Evolutionary conservation across 192 early-diverging fungal species (phyloP).

Genomic region (Globomyces pollinis-pini): DNA sequence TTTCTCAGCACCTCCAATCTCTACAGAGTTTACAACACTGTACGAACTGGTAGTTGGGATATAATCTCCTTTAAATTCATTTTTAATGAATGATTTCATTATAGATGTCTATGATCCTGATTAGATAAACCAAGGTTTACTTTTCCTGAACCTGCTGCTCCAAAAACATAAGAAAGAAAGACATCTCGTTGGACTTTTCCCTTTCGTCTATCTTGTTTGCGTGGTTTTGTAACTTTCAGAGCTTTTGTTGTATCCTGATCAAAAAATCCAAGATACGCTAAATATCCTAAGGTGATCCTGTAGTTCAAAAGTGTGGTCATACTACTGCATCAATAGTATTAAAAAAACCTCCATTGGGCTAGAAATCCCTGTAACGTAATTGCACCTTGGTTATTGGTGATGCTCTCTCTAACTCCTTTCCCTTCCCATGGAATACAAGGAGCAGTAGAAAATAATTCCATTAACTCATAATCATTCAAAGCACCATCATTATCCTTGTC

Average conservation of each 20-base stretch:
- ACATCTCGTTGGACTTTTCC: slow-evolving; percentile 83
- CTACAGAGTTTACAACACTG: slow-evolving; percentile 88
- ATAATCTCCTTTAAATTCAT: slow-evolving; percentile 70
- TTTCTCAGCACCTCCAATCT: slow-evolving; percentile 88
- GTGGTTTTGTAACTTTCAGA: slow-evolving; percentile 67
- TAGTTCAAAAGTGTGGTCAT: slow-evolving; percentile 94
- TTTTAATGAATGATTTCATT: slow-evolving; percentile 77
- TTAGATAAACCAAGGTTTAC: slow-evolving; percentile 30
- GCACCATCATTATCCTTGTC: slow-evolving; percentile 98
- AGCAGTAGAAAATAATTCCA: slow-evolving; percentile 77
- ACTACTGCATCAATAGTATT: too few species aligned
- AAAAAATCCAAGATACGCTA: slow-evolving; percentile 90
- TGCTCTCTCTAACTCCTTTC: slow-evolving; percentile 78
- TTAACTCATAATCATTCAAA: slow-evolving; percentile 74
- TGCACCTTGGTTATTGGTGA: slow-evolving; percentile 75
- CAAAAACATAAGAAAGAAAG: slow-evolving; percentile 92
- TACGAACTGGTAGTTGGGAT: slow-evolving; percentile 66
- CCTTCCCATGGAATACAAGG: slow-evolving; percentile 92
- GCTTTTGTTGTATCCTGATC: slow-evolving; percentile 83
- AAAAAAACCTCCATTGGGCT: slow-evolving; percentile 91
- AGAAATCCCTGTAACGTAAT: slow-evolving; percentile 95
- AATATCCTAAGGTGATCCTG: slow-evolving; percentile 80
- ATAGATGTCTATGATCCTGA: slow-evolving; percentile 57
- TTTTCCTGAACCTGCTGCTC: slow-evolving; percentile 88
- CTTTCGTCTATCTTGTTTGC: slow-evolving; percentile 59